Percentiles rank a stretch among this genome's conserved stretches.
phyloP scores from a whole-genome alignment of 441 rosid genomes.

The Pelargonium australe region DNA sequence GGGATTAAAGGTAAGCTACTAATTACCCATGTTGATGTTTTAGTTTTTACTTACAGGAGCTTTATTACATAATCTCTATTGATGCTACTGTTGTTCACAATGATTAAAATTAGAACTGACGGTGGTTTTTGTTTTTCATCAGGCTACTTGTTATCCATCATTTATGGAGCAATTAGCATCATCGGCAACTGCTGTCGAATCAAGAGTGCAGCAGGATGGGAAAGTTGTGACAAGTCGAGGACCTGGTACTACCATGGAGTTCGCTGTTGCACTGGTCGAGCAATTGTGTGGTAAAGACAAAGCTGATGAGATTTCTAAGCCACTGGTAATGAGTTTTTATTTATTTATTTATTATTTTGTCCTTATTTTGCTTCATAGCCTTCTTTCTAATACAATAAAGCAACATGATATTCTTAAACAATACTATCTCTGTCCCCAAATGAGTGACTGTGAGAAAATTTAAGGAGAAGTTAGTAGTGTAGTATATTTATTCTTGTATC shows the following conservation, averaged over 20 bases:
- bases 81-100: background rate
- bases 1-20: conserved; percentile 53
- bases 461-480: no score
- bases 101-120: conserved; percentile 2
- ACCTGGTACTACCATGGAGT: conserved; percentile 92
- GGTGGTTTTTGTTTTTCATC: conserved; percentile 15
- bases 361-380: background rate
- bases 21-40: background rate
- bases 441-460: no score
- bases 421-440: no score
- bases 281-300: conserved; percentile 70
- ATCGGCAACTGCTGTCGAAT: conserved; percentile 59
- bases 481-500: no score
- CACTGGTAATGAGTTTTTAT: conserved; percentile 39
- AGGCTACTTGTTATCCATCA: conserved; percentile 84
- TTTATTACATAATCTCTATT: background rate
- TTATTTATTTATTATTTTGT: background rate
- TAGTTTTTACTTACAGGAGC: background rate
- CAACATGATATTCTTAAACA: no score
- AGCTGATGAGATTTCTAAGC: conserved; percentile 59
- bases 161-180: conserved; percentile 76
- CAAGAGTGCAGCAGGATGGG: conserved; percentile 82
- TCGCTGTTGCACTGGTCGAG: conserved; percentile 62
- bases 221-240: conserved; percentile 73
- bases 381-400: background rate